A percentile compares a stretch with the other conserved stretches of the same genome.
These are phyloP conservation scores for Beauveria pseudobassiana DNA, from an alignment of 2,329 filamentous ascomycete species.

Conservation along the genomic window DNA sequence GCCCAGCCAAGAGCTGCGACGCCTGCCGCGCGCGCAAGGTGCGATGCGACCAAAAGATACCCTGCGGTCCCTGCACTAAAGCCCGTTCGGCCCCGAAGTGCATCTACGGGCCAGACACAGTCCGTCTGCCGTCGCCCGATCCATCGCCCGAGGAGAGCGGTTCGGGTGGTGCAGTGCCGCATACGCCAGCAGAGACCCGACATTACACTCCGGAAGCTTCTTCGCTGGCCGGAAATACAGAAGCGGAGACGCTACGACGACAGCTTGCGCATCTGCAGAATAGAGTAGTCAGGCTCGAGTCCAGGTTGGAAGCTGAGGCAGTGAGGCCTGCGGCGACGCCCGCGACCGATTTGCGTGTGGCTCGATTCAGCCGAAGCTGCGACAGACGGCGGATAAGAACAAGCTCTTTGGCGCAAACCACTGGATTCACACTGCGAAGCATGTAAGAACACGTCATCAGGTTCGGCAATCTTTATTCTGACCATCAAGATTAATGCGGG, in stretches of 20 bases:
- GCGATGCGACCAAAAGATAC: slow-evolving; percentile 1
- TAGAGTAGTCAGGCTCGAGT: background rate
- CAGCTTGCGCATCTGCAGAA: background rate
- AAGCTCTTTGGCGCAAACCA: slow-evolving; percentile 8
- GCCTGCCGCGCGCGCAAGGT: slow-evolving; percentile 9
- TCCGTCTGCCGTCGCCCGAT: background rate
- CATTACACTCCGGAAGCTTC: background rate
- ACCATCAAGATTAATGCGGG: background rate
- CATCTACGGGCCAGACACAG: background rate
- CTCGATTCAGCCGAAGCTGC: background rate
- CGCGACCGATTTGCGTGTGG: background rate
- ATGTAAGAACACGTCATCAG: background rate
- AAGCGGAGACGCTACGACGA: background rate
- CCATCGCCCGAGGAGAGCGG: background rate
- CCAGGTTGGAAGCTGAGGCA: background rate
- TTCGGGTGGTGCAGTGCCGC: background rate
- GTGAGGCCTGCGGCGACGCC: background rate
- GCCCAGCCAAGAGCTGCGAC: slow-evolving; percentile 10
- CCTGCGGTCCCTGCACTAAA: slow-evolving; percentile 1
- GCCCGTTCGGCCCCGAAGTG: slow-evolving; percentile 3
- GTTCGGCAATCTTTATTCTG: background rate
- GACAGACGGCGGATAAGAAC: background rate
- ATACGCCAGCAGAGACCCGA: background rate
- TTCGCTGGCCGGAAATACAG: background rate
- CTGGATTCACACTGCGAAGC: slow-evolving; percentile 3